Evolutionary conservation across 805 yeast species (phyloP), one percentile per base, ranked within the genome.

Genomic region (Wickerhamomyces subpelliculosus): DNA sequence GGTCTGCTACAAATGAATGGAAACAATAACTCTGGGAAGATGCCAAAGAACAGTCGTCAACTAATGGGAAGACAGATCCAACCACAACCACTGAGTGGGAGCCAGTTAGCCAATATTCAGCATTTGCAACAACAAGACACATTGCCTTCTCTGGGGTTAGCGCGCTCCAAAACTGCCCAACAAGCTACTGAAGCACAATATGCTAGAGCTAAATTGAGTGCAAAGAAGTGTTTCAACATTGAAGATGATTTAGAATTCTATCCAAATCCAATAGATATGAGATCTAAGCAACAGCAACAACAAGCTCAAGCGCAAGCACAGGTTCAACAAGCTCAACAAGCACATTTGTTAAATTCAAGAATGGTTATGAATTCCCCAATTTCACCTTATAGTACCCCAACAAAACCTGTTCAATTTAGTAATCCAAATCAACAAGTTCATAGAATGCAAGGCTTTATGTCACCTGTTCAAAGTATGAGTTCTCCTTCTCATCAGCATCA

Each of bases 191-290:
- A 14, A 28, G 56, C 57, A 1, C 53, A 43, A 12, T 43, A 57
- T 7, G 71, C 74, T 16, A 62, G 73, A 40, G 68, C 62, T n/a
- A 68, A 70, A 45, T 68, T 78, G 49, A 73, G 79, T 46, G 70
- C 78, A 28, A 75, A 79, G 50, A 73, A 83, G 48, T 79, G 86
- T 27, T 80, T 83, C 55, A 88, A 80, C 47, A 54, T 68, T 29
- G 86, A 78, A 54, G 84, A 82, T 47, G 90, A 83, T 56, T 54
- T 72, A 36, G 89, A 80, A 60, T 84, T 84, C 56, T 78, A 80
- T 47, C 84, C 84, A 8, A 60, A 55, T 16, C 41, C 47, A 22
- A 20, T 42, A 6, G 49, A 49, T 37, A 19, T 38, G 16, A 29
- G 22, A 29, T 22, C 34, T 34, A 29, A 32, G 20, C 24, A 19